Evolutionary conservation across 2,329 filamentous ascomycete species (phyloP).

Genomic region (Trichoderma arundinaceum): DNA sequence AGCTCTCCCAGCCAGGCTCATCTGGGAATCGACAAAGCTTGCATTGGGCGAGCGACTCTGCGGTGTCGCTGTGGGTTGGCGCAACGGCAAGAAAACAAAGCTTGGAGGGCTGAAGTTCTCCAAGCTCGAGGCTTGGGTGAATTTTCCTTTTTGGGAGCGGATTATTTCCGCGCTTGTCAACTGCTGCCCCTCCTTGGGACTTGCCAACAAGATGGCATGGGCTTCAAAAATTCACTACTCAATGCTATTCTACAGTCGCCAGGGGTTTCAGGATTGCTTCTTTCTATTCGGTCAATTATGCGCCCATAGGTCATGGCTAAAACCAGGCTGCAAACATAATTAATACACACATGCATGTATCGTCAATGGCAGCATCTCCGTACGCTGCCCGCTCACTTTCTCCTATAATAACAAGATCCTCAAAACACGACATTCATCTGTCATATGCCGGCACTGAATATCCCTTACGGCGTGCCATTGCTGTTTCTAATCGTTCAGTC

Average conservation of each 20-base stretch:
- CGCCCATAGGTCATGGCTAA: background rate
- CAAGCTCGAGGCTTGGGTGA: background rate
- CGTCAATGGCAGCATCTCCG: background rate
- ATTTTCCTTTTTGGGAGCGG: conserved; percentile 8
- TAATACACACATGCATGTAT: background rate
- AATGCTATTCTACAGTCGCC: too few relatives aligned
- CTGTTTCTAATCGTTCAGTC: conserved; percentile 29
- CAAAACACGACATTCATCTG: background rate
- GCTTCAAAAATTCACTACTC: background rate
- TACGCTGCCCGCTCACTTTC: background rate
- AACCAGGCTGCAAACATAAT: background rate
- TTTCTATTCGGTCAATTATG: too few relatives aligned
- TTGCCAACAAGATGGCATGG: background rate
- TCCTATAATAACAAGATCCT: background rate
- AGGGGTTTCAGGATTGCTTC: background rate
- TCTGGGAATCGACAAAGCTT: conserved; percentile 37
- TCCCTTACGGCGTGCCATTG: conserved; percentile 17
- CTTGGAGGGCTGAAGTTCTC: background rate
- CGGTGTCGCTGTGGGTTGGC: conserved; percentile 14
- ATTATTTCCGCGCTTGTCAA: conserved; percentile 19
- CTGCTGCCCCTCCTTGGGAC: background rate
- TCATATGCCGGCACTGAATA: conserved; percentile 6
- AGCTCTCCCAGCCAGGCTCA: conserved; percentile 47
- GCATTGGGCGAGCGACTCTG: conserved; percentile 29
- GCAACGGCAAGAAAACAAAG: background rate